Evolutionary conservation across 2,329 filamentous ascomycete species (phyloP), one percentile per base, ranked within the genome.

Genomic region (Daldinia eschscholtzii): DNA sequence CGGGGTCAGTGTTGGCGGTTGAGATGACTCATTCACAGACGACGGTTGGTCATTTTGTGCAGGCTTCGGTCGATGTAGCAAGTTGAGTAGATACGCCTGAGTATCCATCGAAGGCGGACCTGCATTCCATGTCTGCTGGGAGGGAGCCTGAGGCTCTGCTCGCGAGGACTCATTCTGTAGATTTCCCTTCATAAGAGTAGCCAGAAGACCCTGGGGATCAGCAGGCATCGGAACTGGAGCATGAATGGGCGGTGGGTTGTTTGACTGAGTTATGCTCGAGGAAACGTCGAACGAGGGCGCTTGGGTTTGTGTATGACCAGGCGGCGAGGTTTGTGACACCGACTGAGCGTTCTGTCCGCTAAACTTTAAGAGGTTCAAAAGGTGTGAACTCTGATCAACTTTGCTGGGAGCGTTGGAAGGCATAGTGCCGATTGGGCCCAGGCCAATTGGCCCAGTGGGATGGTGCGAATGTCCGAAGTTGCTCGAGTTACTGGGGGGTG

Each of bases 51-150:
- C 87, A 55, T 82, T 84, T 78, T 91, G 88, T 65, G 85, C 84
- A 12, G 89, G 88, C 81, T 91, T 94, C 59, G 92, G 90, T 56
- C 92, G 90, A 76, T 94, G 96, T 71, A 99, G 87, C 65, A 98
- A 85, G 74, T 93, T 92, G 70, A 98, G 88, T 55, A 99, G 85
- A 77, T 96, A 92, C 71, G 95, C 91, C 80, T 97, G 92, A 4
- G 94, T 93, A 79, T 93, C 91, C 53, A 89, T 86, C 23, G 87
- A 81, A 60, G 88, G 87, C 48, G 87, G 83, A 37, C 83, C 82
- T 28, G 83, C 80, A 70, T 80, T 83, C 81, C 86, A 87, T 42
- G 76, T 76, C 52, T 69, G 68, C 48, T 72, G 61, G 37, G 70
- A 71, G n/a, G 73, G 65, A 28, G 70, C 70, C 71, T 76, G 77